phyloP scores from a whole-genome alignment of 352 stramenopile genomes.

The Phytopythium sindhum region DNA sequence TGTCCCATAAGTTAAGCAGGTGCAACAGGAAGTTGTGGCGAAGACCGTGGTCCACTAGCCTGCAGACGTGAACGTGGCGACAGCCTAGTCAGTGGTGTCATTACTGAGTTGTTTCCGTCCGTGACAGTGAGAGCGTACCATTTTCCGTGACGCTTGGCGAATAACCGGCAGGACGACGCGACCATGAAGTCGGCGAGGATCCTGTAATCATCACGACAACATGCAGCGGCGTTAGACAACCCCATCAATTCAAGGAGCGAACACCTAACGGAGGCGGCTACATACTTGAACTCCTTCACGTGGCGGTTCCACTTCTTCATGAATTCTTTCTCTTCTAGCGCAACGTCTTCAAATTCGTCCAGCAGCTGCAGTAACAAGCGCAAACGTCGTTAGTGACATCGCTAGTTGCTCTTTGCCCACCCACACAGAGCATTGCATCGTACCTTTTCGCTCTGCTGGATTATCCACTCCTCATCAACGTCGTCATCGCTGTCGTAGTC shows the following conservation, averaged over 20 bases:
- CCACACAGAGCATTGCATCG: neutral
- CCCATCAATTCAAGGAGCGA: neutral
- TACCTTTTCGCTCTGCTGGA: conserved; percentile 80
- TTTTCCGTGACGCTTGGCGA: conserved; percentile 80
- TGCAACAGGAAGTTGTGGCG: conserved; percentile 87
- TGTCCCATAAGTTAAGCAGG: conserved; percentile 90
- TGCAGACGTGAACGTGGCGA: conserved; percentile 10
- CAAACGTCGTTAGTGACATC: neutral
- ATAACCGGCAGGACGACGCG: conserved; percentile 79
- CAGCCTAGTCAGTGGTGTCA: neutral
- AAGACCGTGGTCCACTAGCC: conserved; percentile 69
- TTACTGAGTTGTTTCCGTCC: neutral
- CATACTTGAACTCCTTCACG: conserved; percentile 70
- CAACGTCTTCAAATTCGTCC: conserved; percentile 87
- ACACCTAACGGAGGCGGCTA: neutral
- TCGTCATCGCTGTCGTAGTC: conserved; percentile 88
- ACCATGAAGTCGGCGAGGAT: conserved; percentile 87
- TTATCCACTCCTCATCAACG: conserved; percentile 88
- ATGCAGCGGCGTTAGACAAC: neutral
- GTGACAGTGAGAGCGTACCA: conserved; percentile 31
- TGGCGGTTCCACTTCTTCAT: conserved; percentile 91
- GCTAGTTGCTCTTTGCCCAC: neutral
- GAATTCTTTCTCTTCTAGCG: conserved; percentile 85
- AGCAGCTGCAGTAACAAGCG: conserved; percentile 41
- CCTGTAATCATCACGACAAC: conserved; percentile 20